phyloP scores from a whole-genome alignment of 495 filamentous ascomycete genomes.

The Articulospora tetracladia region DNA sequence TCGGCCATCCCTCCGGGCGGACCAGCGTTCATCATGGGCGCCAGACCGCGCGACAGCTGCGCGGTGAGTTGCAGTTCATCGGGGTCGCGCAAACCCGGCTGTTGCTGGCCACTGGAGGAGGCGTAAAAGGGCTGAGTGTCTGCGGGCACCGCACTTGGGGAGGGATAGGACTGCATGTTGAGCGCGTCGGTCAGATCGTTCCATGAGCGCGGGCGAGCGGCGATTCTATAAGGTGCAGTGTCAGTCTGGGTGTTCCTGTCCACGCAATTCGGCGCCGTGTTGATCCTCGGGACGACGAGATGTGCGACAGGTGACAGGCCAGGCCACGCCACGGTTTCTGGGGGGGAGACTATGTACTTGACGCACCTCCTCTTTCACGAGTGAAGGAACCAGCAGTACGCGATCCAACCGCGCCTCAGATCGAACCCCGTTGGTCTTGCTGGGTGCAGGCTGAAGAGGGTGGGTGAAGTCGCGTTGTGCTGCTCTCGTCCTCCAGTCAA shows the following conservation, averaged over 20 bases:
- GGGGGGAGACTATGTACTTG: neutral
- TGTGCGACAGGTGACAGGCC: neutral
- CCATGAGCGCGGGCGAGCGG: slow-evolving; percentile 19
- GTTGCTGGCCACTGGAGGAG: slow-evolving; percentile 18
- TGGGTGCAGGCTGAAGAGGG: neutral
- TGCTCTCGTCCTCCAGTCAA: neutral
- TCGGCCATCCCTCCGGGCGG: slow-evolving; percentile 10
- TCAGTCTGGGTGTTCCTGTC: slow-evolving; percentile 18
- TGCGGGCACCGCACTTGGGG: slow-evolving; percentile 15
- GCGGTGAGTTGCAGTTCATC: slow-evolving; percentile 50
- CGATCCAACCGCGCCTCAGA: neutral
- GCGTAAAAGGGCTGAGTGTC: slow-evolving; percentile 20
- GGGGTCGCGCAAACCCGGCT: slow-evolving; percentile 31
- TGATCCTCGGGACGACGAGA: neutral
- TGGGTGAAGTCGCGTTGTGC: neutral
- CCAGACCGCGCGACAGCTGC: slow-evolving; percentile 41
- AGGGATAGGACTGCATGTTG: slow-evolving; percentile 23
- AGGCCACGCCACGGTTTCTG: neutral
- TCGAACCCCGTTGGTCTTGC: neutral
- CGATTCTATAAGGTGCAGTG: slow-evolving; percentile 8
- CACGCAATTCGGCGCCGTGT: neutral
- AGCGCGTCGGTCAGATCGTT: slow-evolving; percentile 1
- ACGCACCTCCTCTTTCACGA: no score
- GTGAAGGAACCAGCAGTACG: neutral
- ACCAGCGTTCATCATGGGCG: slow-evolving; percentile 17